phyloP scores from a whole-genome alignment of 176 grass and related monocot genomes.

The Pharus latifolius region DNA sequence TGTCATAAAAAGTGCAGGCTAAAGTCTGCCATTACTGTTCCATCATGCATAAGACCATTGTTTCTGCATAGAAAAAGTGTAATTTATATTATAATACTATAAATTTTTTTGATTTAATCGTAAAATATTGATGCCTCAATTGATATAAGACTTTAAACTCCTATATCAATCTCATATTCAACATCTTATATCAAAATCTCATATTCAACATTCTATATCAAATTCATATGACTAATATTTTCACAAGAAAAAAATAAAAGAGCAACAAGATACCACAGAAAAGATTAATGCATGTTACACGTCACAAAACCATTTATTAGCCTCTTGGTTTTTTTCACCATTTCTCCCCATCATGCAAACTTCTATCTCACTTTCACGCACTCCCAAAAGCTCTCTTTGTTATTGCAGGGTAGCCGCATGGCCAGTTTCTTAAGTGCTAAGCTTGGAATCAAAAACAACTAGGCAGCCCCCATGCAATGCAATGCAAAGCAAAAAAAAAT shows the following conservation, averaged over 20 bases:
- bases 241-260: background rate
- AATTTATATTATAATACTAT: no score
- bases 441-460: slow-evolving; percentile 45
- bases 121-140: no score
- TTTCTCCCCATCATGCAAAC: background rate
- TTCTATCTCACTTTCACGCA: slow-evolving; percentile 15
- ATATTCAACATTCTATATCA: no score
- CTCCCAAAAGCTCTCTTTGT: slow-evolving; percentile 17
- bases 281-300: background rate
- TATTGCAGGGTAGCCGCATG: slow-evolving; percentile 21
- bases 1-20: background rate
- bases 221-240: no score
- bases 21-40: background rate
- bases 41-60: slow-evolving; percentile 10
- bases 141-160: no score
- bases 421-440: slow-evolving; percentile 54
- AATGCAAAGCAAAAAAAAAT: slow-evolving; percentile 53
- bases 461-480: slow-evolving; percentile 17
- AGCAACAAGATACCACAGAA: background rate
- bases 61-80: background rate
- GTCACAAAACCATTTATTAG: background rate
- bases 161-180: no score
- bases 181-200: no score
- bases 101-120: no score
- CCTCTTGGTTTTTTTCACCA: background rate